Percentiles rank a stretch among this genome's conserved stretches.
Conservation (phyloP, 257 asterid genomes). For the Nicotiana knightiana region DNA sequence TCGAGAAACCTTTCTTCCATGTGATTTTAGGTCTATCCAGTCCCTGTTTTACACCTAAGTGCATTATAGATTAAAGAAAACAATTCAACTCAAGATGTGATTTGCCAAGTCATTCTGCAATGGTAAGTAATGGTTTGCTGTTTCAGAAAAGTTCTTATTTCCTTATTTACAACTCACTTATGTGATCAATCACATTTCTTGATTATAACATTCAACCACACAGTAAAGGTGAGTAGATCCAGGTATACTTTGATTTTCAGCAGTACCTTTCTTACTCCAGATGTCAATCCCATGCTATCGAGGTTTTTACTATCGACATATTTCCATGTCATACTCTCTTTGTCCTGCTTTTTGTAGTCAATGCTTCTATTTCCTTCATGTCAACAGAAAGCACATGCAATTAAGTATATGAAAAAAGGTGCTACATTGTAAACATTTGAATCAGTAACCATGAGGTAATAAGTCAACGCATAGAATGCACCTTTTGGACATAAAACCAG, state of each 20-base stretch:
- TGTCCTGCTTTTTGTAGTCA: constrained; percentile 27
- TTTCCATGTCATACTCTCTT: constrained; percentile 47
- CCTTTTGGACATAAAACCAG: constrained; percentile 58
- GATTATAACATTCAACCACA: not conserved
- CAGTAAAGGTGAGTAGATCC: not conserved
- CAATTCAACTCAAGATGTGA: not conserved
- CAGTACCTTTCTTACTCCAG: constrained; percentile 93
- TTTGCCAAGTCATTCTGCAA: not conserved
- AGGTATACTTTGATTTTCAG: not conserved
- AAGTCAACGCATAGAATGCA: not conserved
- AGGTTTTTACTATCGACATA: constrained; percentile 58
- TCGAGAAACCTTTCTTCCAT: too few relatives aligned
- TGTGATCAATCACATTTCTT: not conserved
- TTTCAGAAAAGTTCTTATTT: not conserved
- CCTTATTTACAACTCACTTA: not conserved
- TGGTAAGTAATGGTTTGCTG: not conserved
- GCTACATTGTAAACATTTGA: not conserved
- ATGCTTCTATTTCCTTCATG: constrained; percentile 41
- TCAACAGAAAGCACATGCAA: constrained; percentile 14
- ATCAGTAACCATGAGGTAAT: not conserved
- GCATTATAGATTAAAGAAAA: not conserved
- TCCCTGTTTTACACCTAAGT: not conserved
- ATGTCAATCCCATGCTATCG: constrained; percentile 78
- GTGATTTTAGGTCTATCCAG: too few relatives aligned
- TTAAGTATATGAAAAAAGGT: not conserved